These are phyloP conservation scores for Anisodus tanguticus DNA, from an alignment of 257 asterid species.

Conservation along the genomic window DNA sequence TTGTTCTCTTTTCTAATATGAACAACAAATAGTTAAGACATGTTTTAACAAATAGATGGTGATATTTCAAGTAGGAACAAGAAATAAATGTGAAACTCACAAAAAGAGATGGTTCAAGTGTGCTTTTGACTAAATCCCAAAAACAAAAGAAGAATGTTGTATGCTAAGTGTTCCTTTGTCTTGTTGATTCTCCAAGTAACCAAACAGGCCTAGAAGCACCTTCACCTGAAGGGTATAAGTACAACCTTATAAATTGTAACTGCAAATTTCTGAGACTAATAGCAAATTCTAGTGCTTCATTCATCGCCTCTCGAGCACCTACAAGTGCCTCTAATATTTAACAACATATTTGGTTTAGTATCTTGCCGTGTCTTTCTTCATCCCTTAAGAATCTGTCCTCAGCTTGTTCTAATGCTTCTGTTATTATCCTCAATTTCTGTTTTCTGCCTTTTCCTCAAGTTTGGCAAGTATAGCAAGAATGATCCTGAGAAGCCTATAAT, in stretches of 20 bases:
- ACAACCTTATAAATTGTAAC: slow-evolving; percentile 36
- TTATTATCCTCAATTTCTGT: slow-evolving; percentile 28
- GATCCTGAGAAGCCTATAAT: slow-evolving; percentile 48
- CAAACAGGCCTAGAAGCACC: slow-evolving; percentile 19
- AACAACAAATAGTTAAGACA: no score
- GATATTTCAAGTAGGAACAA: no score
- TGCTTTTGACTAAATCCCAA: no score
- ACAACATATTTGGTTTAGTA: slow-evolving; percentile 50
- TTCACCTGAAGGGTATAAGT: slow-evolving; percentile 27
- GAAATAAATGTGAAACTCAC: no score
- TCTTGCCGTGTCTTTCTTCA: slow-evolving; percentile 53
- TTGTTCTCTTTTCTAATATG: no score
- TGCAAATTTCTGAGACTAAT: slow-evolving; percentile 42
- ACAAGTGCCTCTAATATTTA: slow-evolving; percentile 45
- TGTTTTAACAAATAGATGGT: no score
- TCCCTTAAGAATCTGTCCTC: slow-evolving; percentile 36
- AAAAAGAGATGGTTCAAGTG: no score
- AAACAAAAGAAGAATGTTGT: no score
- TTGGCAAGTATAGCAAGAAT: slow-evolving; percentile 30
- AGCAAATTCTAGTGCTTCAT: slow-evolving; percentile 41
- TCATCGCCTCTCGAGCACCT: slow-evolving; percentile 51
- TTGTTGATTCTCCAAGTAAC: slow-evolving; percentile 25
- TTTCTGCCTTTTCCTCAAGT: slow-evolving; percentile 36
- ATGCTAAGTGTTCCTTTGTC: slow-evolving; percentile 16
- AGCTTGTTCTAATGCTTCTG: slow-evolving; percentile 44